Conservation (phyloP, 2,329 filamentous ascomycete genomes). For the Geoglossum cookeanum region DNA sequence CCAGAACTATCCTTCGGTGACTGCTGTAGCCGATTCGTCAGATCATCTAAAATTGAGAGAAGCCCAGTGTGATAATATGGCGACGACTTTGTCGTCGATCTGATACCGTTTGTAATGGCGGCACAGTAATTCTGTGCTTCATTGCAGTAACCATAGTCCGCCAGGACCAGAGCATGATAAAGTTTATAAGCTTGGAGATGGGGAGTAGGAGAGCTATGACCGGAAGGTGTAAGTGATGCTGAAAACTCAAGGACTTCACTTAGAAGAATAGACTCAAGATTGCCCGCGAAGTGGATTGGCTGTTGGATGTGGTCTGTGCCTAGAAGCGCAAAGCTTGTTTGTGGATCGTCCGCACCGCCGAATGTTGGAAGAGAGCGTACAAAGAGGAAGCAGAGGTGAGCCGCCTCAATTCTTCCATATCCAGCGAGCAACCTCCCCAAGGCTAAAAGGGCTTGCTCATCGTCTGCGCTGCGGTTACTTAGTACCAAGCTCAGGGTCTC, state of each 20-base stretch:
- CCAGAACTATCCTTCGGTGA: constrained; percentile 63
- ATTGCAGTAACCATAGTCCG: constrained; percentile 61
- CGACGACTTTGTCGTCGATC: constrained; percentile 63
- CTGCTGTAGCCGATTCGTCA: constrained; percentile 65
- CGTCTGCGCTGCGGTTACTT: constrained; percentile 69
- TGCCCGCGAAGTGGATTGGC: constrained; percentile 52
- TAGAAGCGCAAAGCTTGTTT: constrained; percentile 61
- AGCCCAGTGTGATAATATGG: constrained; percentile 68
- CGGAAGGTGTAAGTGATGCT: constrained; percentile 37
- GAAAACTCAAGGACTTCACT: constrained; percentile 94
- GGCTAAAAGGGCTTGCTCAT: constrained; percentile 56
- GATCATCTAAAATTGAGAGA: constrained; percentile 60
- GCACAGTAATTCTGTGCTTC: constrained; percentile 90
- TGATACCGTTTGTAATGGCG: constrained; percentile 54
- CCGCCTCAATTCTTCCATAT: constrained; percentile 79
- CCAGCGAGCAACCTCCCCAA: constrained; percentile 65
- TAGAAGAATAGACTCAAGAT: constrained; percentile 70
- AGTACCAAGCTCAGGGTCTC: constrained; percentile 75
- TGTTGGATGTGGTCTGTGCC: constrained; percentile 64
- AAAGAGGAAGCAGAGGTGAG: constrained; percentile 87
- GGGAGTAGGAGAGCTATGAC: constrained; percentile 40
- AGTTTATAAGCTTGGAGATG: constrained; percentile 86
- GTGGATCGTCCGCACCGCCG: constrained; percentile 65
- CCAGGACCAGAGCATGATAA: constrained; percentile 64
- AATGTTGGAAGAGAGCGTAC: constrained; percentile 52